These are phyloP conservation scores for Vigna trinervia DNA, from an alignment of 306 rosid species.

Conservation along the genomic window DNA sequence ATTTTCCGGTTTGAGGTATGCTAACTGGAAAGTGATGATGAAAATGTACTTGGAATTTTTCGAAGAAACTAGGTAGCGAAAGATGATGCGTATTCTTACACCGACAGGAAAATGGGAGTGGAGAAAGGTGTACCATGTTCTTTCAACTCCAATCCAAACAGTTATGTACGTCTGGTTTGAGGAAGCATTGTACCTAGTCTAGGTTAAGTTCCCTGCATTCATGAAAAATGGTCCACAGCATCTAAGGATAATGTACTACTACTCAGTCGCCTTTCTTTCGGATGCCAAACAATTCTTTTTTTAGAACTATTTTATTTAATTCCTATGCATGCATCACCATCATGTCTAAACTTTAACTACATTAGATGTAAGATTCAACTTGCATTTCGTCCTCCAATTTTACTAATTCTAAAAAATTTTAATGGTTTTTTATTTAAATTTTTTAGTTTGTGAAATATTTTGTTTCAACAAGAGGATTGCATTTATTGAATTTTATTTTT, in stretches of 20 bases:
- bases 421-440: too few species aligned
- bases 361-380: too few species aligned
- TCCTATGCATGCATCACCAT: too few species aligned
- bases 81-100: constrained; percentile 16
- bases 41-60: background rate
- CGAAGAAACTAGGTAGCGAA: background rate
- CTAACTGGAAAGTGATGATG: background rate
- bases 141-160: constrained; percentile 25
- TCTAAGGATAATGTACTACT: background rate
- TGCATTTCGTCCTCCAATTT: too few species aligned
- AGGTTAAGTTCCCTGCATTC: constrained; percentile 38
- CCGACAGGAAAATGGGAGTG: constrained; percentile 25
- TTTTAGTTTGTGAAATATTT: too few species aligned
- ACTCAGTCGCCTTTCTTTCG: background rate
- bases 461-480: too few species aligned
- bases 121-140: constrained; percentile 43
- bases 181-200: constrained; percentile 59
- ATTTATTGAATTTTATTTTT: too few species aligned
- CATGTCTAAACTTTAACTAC: too few species aligned
- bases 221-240: constrained; percentile 52
- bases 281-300: background rate
- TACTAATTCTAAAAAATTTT: too few species aligned
- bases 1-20: background rate
- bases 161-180: constrained; percentile 43
- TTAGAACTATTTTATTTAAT: too few species aligned